phyloP scores from a whole-genome alignment of 2,329 filamentous ascomycete genomes.

The Xylariales sp. region DNA sequence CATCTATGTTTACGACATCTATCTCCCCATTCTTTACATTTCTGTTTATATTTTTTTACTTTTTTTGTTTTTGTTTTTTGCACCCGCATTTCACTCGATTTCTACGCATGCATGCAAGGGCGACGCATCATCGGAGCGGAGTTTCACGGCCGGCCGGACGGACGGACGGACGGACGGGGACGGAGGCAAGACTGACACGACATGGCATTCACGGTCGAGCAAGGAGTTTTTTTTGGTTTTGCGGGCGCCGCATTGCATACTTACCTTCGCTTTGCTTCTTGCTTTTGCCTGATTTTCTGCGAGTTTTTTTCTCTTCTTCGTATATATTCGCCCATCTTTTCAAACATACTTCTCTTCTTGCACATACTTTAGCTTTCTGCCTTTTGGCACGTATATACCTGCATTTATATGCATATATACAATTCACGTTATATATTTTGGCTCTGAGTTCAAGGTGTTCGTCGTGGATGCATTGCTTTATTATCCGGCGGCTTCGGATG shows the following conservation, averaged over 20 bases:
- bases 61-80: too few species aligned
- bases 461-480: not conserved
- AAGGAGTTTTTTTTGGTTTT: conserved; percentile 27
- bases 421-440: not conserved
- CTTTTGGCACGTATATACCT: conserved; percentile 23
- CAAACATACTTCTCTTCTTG: conserved; percentile 30
- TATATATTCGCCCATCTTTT: conserved; percentile 19
- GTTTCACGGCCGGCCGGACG: conserved; percentile 18
- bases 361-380: conserved; percentile 15
- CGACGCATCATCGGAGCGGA: conserved; percentile 28
- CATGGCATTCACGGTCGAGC: not conserved
- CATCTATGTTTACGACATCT: not conserved
- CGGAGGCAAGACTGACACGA: not conserved
- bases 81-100: not conserved
- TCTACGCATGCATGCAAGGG: conserved; percentile 14
- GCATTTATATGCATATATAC: conserved; percentile 9
- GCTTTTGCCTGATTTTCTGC: not conserved
- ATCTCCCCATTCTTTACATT: not conserved
- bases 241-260: conserved; percentile 33
- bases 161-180: not conserved
- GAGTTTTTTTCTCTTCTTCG: conserved; percentile 2
- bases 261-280: conserved; percentile 23
- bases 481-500: not conserved
- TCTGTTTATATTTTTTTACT: too few species aligned
- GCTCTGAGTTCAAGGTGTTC: too few species aligned